Conservation (phyloP, 1,139 yeast genomes). For the Nakaseomyces bracarensis region DNA sequence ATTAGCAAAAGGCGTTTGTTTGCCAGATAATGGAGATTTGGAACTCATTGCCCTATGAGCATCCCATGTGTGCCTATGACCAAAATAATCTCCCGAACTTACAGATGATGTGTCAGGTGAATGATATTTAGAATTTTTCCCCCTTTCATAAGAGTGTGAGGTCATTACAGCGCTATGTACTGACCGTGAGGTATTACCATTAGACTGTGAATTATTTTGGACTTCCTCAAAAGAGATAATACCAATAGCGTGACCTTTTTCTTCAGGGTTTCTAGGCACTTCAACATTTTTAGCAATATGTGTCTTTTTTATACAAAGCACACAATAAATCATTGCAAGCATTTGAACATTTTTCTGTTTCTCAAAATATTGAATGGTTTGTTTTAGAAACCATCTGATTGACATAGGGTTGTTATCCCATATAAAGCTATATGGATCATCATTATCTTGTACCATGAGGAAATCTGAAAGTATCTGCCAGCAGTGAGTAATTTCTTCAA, state of each 20-base stretch:
- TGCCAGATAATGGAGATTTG: conserved; percentile 8
- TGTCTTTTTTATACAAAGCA: conserved; percentile 30
- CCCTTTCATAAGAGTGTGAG: conserved; percentile 8
- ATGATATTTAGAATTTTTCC: background rate
- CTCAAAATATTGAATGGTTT: conserved; percentile 60
- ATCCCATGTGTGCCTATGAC: conserved; percentile 13
- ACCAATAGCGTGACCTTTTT: conserved; percentile 4
- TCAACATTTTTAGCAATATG: background rate
- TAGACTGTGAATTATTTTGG: background rate
- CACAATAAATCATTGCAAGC: conserved; percentile 83
- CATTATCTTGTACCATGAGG: conserved; percentile 22
- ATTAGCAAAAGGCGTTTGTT: conserved; percentile 5
- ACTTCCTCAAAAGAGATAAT: conserved; percentile 2
- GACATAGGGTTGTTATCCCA: conserved; percentile 89
- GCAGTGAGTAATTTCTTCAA: conserved; percentile 57
- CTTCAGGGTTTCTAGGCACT: conserved; percentile 6
- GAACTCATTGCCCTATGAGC: conserved; percentile 3
- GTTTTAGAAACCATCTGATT: conserved; percentile 58
- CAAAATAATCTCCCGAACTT: conserved; percentile 24
- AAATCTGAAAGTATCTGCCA: conserved; percentile 56
- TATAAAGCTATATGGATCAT: conserved; percentile 36
- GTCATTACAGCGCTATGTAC: conserved; percentile 10
- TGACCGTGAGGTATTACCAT: conserved; percentile 8
- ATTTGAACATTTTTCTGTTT: conserved; percentile 64
- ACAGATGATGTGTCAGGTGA: conserved; percentile 19